These are phyloP conservation scores for Pythium phragmiticola DNA, from an alignment of 352 stramenopile genomes.

Conservation along the genomic window DNA sequence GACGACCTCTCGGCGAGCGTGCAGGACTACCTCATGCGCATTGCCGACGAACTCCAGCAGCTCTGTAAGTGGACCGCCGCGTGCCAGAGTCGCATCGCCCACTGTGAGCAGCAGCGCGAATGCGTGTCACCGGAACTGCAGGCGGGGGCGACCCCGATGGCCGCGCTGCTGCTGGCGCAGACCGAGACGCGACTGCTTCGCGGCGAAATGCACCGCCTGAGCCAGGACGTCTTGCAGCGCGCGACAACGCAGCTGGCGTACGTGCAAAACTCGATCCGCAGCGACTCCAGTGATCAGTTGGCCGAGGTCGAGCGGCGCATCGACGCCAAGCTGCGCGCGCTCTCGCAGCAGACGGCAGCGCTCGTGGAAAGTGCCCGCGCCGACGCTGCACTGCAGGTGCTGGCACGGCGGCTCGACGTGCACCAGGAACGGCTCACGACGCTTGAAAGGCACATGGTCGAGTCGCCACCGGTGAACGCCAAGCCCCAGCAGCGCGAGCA, in stretches of 20 bases:
- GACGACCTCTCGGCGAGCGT: conserved; percentile 35
- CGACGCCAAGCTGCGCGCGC: conserved; percentile 36
- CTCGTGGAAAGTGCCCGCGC: conserved; percentile 28
- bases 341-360: conserved; percentile 29
- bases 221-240: conserved; percentile 31
- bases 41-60: conserved; percentile 54
- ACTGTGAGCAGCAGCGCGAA: conserved; percentile 10
- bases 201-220: conserved; percentile 28
- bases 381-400: conserved; percentile 28
- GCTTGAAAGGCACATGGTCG: conserved; percentile 27
- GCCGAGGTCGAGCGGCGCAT: conserved; percentile 30
- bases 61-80: conserved; percentile 40
- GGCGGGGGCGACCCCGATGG: conserved; percentile 3
- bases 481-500: conserved; percentile 9
- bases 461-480: conserved; percentile 13
- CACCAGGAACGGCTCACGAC: conserved; percentile 25
- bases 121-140: neutral
- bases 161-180: conserved; percentile 28
- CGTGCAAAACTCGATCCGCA: conserved; percentile 29
- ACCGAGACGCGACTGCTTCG: conserved; percentile 39
- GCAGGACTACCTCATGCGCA: conserved; percentile 45
- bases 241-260: conserved; percentile 36
- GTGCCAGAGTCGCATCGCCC: conserved; percentile 16
- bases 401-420: conserved; percentile 31
- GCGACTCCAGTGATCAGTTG: conserved; percentile 30